Conservation (phyloP, 108 stramenopile species). For the Discostella pseudostelligera region DNA sequence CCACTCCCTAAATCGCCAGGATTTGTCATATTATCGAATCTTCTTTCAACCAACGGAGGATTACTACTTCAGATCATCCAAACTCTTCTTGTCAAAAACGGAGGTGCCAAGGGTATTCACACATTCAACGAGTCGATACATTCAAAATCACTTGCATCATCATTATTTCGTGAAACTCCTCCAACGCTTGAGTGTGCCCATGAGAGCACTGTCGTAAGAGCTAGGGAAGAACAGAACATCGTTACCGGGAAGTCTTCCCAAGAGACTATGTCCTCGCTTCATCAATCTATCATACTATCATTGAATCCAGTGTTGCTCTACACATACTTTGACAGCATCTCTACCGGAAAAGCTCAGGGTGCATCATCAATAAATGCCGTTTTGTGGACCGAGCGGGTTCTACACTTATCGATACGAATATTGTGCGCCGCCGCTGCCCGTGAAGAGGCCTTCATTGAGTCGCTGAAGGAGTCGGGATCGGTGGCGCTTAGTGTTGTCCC, state of each 20-base stretch:
- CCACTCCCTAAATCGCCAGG: constrained; percentile 57
- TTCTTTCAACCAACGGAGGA: constrained; percentile 53
- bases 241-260: constrained; percentile 35
- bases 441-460: constrained; percentile 57
- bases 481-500: constrained; percentile 38
- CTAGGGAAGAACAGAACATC: constrained; percentile 7
- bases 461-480: constrained; percentile 23
- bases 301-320: constrained; percentile 38
- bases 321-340: constrained; percentile 28
- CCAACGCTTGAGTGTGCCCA: constrained; percentile 50
- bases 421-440: constrained; percentile 66
- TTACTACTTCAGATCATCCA: constrained; percentile 51
- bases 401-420: constrained; percentile 57
- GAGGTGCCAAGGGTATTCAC: constrained; percentile 42
- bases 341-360: constrained; percentile 4
- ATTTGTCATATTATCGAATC: constrained; percentile 44
- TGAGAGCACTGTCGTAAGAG: constrained; percentile 16
- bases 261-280: constrained; percentile 34
- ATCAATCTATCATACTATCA: constrained; percentile 47
- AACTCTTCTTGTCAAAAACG: constrained; percentile 43
- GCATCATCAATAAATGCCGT: constrained; percentile 39
- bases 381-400: constrained; percentile 58
- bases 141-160: constrained; percentile 55
- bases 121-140: constrained; percentile 33
- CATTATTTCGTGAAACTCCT: constrained; percentile 64